phyloP scores from a whole-genome alignment of 2,329 filamentous ascomycete species.

The Blastomyces parvus region DNA sequence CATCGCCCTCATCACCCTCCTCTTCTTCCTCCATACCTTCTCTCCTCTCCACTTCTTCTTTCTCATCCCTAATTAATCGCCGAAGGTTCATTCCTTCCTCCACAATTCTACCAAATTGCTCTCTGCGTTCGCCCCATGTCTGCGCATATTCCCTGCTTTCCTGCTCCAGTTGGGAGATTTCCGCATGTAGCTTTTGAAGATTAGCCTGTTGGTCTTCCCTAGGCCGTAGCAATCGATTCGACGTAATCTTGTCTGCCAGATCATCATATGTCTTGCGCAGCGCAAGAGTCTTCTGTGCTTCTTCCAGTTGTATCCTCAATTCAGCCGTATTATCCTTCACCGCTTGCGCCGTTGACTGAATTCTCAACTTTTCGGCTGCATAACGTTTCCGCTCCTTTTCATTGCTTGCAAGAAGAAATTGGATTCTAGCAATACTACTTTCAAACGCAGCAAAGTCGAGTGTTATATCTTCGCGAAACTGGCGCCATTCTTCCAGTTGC shows the following conservation, averaged over 20 bases:
- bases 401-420: slow-evolving; percentile 78
- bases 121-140: slow-evolving; percentile 74
- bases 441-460: slow-evolving; percentile 86
- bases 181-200: slow-evolving; percentile 71
- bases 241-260: slow-evolving; percentile 75
- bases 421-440: slow-evolving; percentile 74
- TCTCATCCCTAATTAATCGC: slow-evolving; percentile 82
- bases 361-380: slow-evolving; percentile 66
- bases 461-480: slow-evolving; percentile 71
- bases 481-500: slow-evolving; percentile 48
- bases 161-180: slow-evolving; percentile 76
- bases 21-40: slow-evolving; percentile 65
- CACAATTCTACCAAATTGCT: slow-evolving; percentile 81
- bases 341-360: slow-evolving; percentile 64
- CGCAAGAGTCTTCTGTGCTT: slow-evolving; percentile 63
- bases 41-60: slow-evolving; percentile 81
- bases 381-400: slow-evolving; percentile 75
- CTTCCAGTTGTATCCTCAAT: slow-evolving; percentile 65
- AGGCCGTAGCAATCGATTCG: slow-evolving; percentile 66
- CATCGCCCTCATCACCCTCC: slow-evolving; percentile 47
- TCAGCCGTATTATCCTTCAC: slow-evolving; percentile 66
- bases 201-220: slow-evolving; percentile 74
- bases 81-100: slow-evolving; percentile 82
- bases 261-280: slow-evolving; percentile 81
- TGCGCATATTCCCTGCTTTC: slow-evolving; percentile 72